These are phyloP conservation scores for Hibiscus tridactylites DNA, from an alignment of 345 rosid species.

Conservation along the genomic window DNA sequence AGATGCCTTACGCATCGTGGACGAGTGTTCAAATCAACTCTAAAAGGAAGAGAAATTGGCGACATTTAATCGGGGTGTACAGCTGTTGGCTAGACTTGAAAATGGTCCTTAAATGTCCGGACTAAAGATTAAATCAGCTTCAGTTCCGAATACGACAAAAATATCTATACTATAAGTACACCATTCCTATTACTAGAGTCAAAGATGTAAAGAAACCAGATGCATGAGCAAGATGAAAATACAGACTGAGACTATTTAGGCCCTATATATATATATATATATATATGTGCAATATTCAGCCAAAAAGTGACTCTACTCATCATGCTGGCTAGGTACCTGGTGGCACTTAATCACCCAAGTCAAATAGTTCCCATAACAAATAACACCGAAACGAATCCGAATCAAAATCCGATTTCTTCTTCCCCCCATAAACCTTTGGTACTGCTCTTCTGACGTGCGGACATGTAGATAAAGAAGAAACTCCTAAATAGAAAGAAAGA, in stretches of 20 bases:
- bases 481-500: not conserved
- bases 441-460: conserved; percentile 65
- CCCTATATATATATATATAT: not conserved
- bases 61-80: not conserved
- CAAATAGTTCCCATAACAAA: conserved; percentile 46
- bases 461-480: conserved; percentile 30
- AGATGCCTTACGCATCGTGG: no score
- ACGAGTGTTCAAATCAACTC: no score
- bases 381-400: conserved; percentile 50
- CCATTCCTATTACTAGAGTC: no score
- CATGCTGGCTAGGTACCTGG: conserved; percentile 36
- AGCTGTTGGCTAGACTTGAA: not conserved
- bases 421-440: conserved; percentile 36
- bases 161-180: no score
- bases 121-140: no score
- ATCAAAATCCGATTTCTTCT: conserved; percentile 46
- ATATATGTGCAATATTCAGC: not conserved
- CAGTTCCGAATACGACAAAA: no score
- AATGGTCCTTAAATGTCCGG: no score
- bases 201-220: not conserved
- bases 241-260: not conserved
- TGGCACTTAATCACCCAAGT: conserved; percentile 58
- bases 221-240: conserved; percentile 23
- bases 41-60: not conserved
- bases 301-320: not conserved